phyloP scores from a whole-genome alignment of 2,329 filamentous ascomycete genomes.

The Fusarium robinianum region DNA sequence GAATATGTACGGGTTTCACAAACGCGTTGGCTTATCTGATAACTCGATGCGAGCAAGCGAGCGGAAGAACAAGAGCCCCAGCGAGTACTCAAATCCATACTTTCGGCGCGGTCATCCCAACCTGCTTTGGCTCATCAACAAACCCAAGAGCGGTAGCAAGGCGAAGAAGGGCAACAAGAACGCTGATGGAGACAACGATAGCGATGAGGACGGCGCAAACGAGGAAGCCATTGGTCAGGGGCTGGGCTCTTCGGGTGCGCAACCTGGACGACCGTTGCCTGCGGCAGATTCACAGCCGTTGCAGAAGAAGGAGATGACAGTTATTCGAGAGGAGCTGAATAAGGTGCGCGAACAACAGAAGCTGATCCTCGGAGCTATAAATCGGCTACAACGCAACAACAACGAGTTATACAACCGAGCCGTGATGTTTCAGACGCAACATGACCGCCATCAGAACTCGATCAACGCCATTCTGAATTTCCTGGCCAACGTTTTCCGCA shows the following conservation, averaged over 20 bases:
- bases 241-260: slow-evolving; percentile 22
- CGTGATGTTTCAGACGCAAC: slow-evolving; percentile 83
- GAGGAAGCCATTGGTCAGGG: slow-evolving; percentile 45
- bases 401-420: slow-evolving; percentile 87
- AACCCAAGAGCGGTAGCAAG: slow-evolving; percentile 77
- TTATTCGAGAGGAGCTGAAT: slow-evolving; percentile 78
- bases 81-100: slow-evolving; percentile 96
- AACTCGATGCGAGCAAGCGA: slow-evolving; percentile 98
- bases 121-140: slow-evolving; percentile 93
- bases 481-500: slow-evolving; percentile 92
- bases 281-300: slow-evolving; percentile 54
- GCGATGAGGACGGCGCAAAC: slow-evolving; percentile 56
- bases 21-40: slow-evolving; percentile 89
- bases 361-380: slow-evolving; percentile 82
- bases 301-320: slow-evolving; percentile 73
- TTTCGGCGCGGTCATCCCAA: slow-evolving; percentile 93
- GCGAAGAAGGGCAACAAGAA: slow-evolving; percentile 63
- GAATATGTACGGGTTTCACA: slow-evolving; percentile 99
- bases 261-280: slow-evolving; percentile 43
- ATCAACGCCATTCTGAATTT: slow-evolving; percentile 99
- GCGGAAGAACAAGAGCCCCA: slow-evolving; percentile 95
- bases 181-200: slow-evolving; percentile 72
- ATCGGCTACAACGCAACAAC: slow-evolving; percentile 80
- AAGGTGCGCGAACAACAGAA: slow-evolving; percentile 85
- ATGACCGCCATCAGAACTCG: slow-evolving; percentile 96